Percentiles rank a stretch among this genome's conserved stretches.
Conservation (phyloP, 2,329 filamentous ascomycete genomes). For the Polytolypa hystricis region DNA sequence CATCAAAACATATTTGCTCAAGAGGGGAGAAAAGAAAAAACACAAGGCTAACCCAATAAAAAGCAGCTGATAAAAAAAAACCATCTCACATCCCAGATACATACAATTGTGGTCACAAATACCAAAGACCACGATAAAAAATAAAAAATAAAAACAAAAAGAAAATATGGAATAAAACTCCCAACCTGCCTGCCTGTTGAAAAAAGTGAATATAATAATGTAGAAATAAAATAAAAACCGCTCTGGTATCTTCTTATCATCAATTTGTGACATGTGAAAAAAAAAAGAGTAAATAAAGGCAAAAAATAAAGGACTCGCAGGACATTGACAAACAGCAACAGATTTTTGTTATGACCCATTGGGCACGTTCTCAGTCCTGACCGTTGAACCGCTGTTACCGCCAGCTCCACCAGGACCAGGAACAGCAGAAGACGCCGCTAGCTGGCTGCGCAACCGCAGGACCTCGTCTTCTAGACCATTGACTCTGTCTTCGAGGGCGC, state of each 20-base stretch:
- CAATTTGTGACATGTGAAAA: slow-evolving; percentile 14
- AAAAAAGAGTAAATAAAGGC: slow-evolving; percentile 6
- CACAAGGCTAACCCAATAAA: no score
- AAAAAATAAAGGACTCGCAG: slow-evolving; percentile 2
- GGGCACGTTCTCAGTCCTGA: not conserved
- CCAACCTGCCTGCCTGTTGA: no score
- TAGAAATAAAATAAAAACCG: no score
- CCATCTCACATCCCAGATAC: no score
- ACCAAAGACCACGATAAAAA: no score
- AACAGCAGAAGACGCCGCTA: slow-evolving; percentile 11
- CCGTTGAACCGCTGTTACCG: no score
- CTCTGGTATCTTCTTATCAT: no score
- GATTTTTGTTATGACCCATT: slow-evolving; percentile 7
- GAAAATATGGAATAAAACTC: slow-evolving; percentile 6
- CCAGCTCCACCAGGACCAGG: not conserved
- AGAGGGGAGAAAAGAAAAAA: no score
- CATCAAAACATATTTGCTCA: no score
- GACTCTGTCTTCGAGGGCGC: slow-evolving; percentile 22
- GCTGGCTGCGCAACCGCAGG: slow-evolving; percentile 18
- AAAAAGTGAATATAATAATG: no score
- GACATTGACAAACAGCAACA: not conserved
- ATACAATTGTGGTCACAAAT: no score
- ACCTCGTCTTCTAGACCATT: slow-evolving; percentile 25
- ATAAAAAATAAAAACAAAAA: slow-evolving; percentile 6
- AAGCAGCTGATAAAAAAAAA: no score